These are phyloP conservation scores for Fragilariopsis cylindrus DNA, from an alignment of 108 stramenopile genomes.

Conservation along the genomic window DNA sequence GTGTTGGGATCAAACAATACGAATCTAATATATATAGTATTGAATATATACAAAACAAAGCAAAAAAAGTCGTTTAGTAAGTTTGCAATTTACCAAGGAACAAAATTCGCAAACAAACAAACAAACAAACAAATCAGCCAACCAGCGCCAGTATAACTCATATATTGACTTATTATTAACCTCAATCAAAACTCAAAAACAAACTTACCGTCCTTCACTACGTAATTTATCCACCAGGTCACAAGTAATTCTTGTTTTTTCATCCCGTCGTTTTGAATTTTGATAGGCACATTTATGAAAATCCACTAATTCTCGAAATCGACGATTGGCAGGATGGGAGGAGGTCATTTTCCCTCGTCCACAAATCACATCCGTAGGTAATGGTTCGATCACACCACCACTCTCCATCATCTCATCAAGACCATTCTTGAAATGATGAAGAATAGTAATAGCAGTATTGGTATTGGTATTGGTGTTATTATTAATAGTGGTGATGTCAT, in stretches of 20 bases:
- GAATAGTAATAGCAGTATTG: no score
- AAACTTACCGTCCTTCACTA: conserved; percentile 20
- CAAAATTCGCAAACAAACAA: neutral
- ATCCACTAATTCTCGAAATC: conserved; percentile 41
- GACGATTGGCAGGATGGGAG: conserved; percentile 41
- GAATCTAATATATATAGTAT: conserved; percentile 25
- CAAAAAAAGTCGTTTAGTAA: neutral
- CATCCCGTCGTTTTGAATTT: conserved; percentile 33
- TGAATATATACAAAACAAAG: neutral
- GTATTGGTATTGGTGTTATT: no score
- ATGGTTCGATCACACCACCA: conserved; percentile 19
- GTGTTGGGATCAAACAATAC: conserved; percentile 42
- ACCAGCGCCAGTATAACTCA: neutral
- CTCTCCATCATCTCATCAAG: neutral
- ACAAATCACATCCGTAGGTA: conserved; percentile 41
- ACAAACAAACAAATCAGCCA: neutral
- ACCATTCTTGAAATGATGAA: no score
- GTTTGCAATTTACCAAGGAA: no score
- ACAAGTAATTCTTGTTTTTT: conserved; percentile 46
- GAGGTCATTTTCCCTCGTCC: conserved; percentile 39
- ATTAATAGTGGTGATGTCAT: no score
- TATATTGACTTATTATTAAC: neutral
- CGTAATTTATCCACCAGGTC: conserved; percentile 38
- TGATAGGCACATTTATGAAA: conserved; percentile 35
- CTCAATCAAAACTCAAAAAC: neutral